Percentiles rank a stretch among this genome's conserved stretches.
phyloP scores from a whole-genome alignment of 768 basidiomycete species.

The Leucosporidium yakuticum region DNA sequence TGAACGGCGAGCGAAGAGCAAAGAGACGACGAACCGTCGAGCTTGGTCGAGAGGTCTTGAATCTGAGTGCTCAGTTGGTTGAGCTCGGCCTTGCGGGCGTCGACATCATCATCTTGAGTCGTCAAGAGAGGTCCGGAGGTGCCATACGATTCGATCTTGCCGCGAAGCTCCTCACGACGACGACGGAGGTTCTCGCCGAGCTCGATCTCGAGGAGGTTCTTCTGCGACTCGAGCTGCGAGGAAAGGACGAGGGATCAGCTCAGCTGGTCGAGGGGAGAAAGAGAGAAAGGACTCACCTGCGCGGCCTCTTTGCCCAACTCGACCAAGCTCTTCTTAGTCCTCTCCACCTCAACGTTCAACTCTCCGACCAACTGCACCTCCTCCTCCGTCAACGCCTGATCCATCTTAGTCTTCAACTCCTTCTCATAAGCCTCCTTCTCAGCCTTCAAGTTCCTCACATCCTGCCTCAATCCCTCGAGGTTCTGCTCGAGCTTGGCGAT shows the following conservation, averaged over 20 bases:
- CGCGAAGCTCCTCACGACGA: conserved; percentile 67
- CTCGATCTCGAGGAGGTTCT: conserved; percentile 83
- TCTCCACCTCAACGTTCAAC: conserved; percentile 70
- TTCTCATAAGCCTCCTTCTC: conserved; percentile 57
- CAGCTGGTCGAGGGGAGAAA: neutral
- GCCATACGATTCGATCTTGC: conserved; percentile 66
- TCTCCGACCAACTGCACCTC: conserved; percentile 63
- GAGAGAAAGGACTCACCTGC: conserved; percentile 53
- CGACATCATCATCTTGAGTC: conserved; percentile 58
- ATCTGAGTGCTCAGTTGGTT: conserved; percentile 62
- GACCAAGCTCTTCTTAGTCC: conserved; percentile 61
- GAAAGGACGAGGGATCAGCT: neutral
- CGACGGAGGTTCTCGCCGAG: conserved; percentile 80
- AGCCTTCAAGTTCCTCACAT: conserved; percentile 57
- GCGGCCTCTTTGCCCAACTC: conserved; percentile 63
- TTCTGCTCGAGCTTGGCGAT: conserved; percentile 61
- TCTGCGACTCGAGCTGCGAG: conserved; percentile 61
- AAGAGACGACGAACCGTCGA: conserved; percentile 51
- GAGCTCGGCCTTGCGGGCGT: conserved; percentile 64
- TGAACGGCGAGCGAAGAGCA: neutral
- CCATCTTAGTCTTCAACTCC: conserved; percentile 70
- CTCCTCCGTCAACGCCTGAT: conserved; percentile 62
- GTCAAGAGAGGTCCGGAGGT: conserved; percentile 13
- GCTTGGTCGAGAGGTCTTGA: conserved; percentile 56
- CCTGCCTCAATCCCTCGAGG: conserved; percentile 64